Evolutionary conservation across 1,139 yeast genomes (phyloP), one percentile per base, ranked within the genome.

Genomic region (Saccharomyces hybrid): DNA sequence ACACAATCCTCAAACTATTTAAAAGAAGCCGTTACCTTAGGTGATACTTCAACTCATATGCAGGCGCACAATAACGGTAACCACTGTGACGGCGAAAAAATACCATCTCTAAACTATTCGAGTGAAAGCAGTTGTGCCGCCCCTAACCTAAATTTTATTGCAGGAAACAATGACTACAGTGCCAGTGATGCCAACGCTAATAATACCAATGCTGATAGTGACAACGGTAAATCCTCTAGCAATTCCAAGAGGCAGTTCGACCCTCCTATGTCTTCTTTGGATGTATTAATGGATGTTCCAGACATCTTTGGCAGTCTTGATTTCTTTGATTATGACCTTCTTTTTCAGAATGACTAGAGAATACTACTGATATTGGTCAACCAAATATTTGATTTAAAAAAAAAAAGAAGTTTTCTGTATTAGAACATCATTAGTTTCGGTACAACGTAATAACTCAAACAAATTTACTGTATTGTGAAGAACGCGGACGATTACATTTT

Each of bases 301-400:
- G 64, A 59, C 5, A 41, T 59, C 3, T 62, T 63, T 49, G 66
- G 63, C 7, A 59, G 63, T 5, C 53, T 64, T 9, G 68, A 64
- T 41, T 47, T 65, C 5, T 63, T 65, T 46, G 64, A 63, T 47
- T 65, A 62, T 51, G 69, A 65, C 54, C 63, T 63, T 47, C 57
- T 66, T 23, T 62, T 65, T 28, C 59, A 69, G 16, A 60, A 62
- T 38, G 60, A 58, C 8, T 51, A 41, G 29, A n/a, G 31, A 28
- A 9, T 28, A 28, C 29, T 9, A 28, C 3, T 3, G 23, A 3
- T 19, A 19, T 19, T 3, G 4, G 23, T 3, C 23, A 19, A 19
- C 23, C 23, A 3, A 3, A 19, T 19, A 19, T 19, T 19, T 19
- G 23, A 19, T 19, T 19, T 19, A 19, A 3, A 5, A 28, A 28